A percentile compares a stretch with the other conserved stretches of the same genome.
These are phyloP conservation scores for Sclerotinia subarctica DNA, from an alignment of 2,329 filamentous ascomycete genomes.

Conservation along the genomic window DNA sequence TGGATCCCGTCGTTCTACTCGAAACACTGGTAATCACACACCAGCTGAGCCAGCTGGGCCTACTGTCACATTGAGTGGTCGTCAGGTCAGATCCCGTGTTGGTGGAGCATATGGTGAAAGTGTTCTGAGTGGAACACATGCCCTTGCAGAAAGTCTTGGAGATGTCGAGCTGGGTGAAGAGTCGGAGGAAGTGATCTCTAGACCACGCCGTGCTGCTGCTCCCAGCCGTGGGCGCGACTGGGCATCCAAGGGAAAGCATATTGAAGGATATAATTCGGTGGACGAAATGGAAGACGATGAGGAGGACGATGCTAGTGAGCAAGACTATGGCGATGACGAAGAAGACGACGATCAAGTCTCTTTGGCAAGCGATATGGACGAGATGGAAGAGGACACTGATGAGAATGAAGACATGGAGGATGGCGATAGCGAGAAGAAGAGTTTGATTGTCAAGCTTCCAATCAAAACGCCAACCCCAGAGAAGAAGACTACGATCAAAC, in stretches of 20 bases:
- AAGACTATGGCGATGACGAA: conserved; percentile 71
- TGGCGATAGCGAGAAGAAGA: conserved; percentile 52
- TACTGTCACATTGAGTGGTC: conserved; percentile 78
- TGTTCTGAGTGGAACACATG: conserved; percentile 49
- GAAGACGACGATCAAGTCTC: conserved; percentile 66
- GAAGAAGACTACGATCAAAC: conserved; percentile 33
- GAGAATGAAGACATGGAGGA: conserved; percentile 47
- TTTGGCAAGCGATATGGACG: conserved; percentile 55
- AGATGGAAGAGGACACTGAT: conserved; percentile 50
- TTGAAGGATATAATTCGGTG: conserved; percentile 55
- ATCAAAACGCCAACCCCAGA: conserved; percentile 42
- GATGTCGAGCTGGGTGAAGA: conserved; percentile 47
- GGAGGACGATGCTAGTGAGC: conserved; percentile 67
- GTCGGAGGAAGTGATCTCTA: conserved; percentile 41
- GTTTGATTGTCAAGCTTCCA: conserved; percentile 72
- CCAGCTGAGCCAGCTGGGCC: conserved; percentile 64
- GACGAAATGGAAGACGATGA: conserved; percentile 57
- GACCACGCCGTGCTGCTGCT: conserved; percentile 42
- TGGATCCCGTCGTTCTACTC: conserved; percentile 64
- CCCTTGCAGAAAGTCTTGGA: conserved; percentile 28
- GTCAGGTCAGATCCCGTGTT: conserved; percentile 68
- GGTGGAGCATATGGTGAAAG: conserved; percentile 54
- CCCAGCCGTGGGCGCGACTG: conserved; percentile 27
- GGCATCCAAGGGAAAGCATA: conserved; percentile 45
- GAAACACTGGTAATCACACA: conserved; percentile 71